phyloP scores from a whole-genome alignment of 1,284 basidiomycete genomes.

The Waitea zeae region DNA sequence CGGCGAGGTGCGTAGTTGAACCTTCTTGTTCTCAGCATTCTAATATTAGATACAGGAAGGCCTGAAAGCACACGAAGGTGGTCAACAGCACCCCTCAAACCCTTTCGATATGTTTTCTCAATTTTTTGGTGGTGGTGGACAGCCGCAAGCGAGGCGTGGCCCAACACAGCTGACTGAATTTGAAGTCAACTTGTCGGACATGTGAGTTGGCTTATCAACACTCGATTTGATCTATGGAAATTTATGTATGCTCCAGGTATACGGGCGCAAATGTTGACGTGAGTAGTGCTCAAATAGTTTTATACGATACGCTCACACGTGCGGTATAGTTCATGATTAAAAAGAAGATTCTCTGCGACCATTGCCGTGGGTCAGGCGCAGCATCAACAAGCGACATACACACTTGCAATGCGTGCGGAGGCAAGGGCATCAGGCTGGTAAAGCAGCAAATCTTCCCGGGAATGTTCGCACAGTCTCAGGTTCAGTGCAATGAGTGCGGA shows the following conservation, averaged over 20 bases:
- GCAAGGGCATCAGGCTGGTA: constrained; percentile 70
- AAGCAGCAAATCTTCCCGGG: constrained; percentile 92
- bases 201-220: constrained; percentile 28
- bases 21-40: not conserved
- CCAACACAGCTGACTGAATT: constrained; percentile 76
- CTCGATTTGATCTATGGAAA: constrained; percentile 3
- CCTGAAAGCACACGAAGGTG: constrained; percentile 72
- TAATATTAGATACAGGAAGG: constrained; percentile 38
- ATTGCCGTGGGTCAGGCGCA: constrained; percentile 85
- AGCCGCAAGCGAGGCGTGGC: constrained; percentile 63
- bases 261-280: constrained; percentile 72
- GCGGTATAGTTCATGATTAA: constrained; percentile 64
- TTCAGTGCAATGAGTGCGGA: constrained; percentile 62
- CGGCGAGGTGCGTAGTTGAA: constrained; percentile 50
- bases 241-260: constrained; percentile 27
- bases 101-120: constrained; percentile 88
- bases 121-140: constrained; percentile 71
- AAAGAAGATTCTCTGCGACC: constrained; percentile 80
- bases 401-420: constrained; percentile 63
- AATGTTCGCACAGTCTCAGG: constrained; percentile 78
- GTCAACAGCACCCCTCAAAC: constrained; percentile 50
- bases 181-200: constrained; percentile 72
- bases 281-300: constrained; percentile 11
- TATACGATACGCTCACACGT: not conserved
- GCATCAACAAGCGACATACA: constrained; percentile 77